phyloP scores from a whole-genome alignment of 1,284 basidiomycete genomes.

The Polyporus tsugae region DNA sequence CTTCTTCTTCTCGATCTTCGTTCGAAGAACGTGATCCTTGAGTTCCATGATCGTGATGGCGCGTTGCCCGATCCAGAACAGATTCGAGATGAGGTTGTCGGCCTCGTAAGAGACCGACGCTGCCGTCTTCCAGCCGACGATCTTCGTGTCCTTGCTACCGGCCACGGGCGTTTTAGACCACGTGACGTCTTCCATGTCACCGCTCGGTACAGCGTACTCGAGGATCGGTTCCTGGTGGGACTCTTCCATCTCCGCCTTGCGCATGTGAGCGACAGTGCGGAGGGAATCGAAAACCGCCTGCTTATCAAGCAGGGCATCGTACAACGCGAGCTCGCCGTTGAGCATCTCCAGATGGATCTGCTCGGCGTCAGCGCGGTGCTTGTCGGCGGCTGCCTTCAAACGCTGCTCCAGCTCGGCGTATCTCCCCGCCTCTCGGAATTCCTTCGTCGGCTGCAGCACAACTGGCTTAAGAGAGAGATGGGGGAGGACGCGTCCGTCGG shows the following conservation, averaged over 20 bases:
- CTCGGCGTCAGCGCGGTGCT: too few relatives aligned
- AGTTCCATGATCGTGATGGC: not conserved
- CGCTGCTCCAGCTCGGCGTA: too few relatives aligned
- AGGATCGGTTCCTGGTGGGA: not conserved
- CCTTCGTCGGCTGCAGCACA: too few relatives aligned
- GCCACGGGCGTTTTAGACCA: not conserved
- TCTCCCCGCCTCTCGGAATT: too few relatives aligned
- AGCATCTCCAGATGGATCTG: too few relatives aligned
- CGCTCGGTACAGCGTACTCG: not conserved
- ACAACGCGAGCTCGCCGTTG: too few relatives aligned
- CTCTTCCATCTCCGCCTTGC: not conserved
- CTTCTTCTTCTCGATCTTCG: conserved; percentile 17
- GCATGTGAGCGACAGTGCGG: too few relatives aligned
- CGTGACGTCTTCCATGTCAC: not conserved
- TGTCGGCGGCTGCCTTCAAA: too few relatives aligned
- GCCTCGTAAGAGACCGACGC: not conserved
- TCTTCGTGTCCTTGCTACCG: not conserved
- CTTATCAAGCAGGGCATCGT: too few relatives aligned
- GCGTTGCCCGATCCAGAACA: not conserved
- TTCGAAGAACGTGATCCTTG: not conserved
- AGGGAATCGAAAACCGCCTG: too few relatives aligned
- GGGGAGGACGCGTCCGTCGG: too few relatives aligned
- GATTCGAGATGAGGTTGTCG: not conserved
- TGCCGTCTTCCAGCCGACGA: not conserved
- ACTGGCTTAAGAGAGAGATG: too few relatives aligned